phyloP scores from a whole-genome alignment of 768 basidiomycete species.

The Lactarius vividus region DNA sequence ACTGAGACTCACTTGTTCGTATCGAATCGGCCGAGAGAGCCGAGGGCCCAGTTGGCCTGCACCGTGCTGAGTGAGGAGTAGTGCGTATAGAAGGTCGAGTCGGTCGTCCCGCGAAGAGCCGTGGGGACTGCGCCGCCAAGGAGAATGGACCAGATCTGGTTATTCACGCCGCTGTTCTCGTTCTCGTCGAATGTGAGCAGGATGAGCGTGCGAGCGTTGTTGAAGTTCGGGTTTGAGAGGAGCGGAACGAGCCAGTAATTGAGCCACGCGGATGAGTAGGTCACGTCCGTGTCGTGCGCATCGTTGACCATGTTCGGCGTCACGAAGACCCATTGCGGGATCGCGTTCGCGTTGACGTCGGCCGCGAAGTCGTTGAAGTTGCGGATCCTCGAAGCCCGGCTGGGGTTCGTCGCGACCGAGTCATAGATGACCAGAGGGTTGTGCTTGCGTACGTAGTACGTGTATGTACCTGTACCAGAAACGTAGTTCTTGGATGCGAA shows the following conservation, averaged over 20 bases:
- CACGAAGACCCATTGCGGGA: conserved; percentile 62
- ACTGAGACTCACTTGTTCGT: conserved; percentile 43
- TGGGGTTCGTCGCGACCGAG: conserved; percentile 42
- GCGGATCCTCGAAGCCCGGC: conserved; percentile 45
- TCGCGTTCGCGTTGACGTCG: conserved; percentile 46
- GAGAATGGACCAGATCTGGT: conserved; percentile 46
- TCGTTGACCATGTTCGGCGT: conserved; percentile 61
- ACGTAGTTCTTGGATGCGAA: conserved; percentile 39
- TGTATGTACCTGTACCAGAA: conserved; percentile 37
- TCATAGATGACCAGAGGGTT: conserved; percentile 52
- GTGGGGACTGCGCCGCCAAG: conserved; percentile 46
- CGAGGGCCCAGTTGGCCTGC: conserved; percentile 59
- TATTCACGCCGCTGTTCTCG: conserved; percentile 40
- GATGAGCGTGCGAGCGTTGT: conserved; percentile 52
- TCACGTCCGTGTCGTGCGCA: conserved; percentile 56
- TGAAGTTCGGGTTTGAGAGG: conserved; percentile 50
- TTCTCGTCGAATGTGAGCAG: conserved; percentile 63
- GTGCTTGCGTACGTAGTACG: conserved; percentile 56
- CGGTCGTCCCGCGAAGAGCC: conserved; percentile 43
- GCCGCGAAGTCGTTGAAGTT: conserved; percentile 62
- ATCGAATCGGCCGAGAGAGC: conserved; percentile 57
- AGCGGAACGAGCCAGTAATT: conserved; percentile 50
- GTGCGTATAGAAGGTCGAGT: conserved; percentile 57
- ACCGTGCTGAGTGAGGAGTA: conserved; percentile 56
- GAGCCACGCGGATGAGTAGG: conserved; percentile 46